Percentiles rank a stretch among this genome's conserved stretches.
Conservation (phyloP, 2,329 filamentous ascomycete genomes). For the Cryphonectria parasitica region DNA sequence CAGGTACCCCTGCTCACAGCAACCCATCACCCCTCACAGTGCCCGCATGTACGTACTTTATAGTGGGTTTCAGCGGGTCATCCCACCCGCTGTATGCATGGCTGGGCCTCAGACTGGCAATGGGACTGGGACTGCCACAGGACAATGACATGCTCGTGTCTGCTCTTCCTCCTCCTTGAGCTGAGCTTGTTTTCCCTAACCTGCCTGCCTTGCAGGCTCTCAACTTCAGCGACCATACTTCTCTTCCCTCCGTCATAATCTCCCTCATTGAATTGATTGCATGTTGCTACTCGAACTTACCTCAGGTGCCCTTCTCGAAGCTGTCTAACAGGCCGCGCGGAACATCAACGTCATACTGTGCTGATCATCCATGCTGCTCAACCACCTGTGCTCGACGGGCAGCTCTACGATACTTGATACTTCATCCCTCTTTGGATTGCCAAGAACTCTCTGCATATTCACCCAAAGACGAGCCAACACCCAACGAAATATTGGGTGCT, state of each 20-base stretch:
- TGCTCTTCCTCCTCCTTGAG: not conserved
- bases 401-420: not conserved
- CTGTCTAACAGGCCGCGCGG: slow-evolving; percentile 3
- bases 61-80: not conserved
- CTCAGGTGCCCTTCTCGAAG: not conserved
- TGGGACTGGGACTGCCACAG: not conserved
- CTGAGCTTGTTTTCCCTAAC: not conserved
- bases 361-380: not conserved
- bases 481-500: not conserved
- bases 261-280: not conserved
- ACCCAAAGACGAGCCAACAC: not conserved
- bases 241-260: not conserved
- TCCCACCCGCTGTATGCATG: not conserved
- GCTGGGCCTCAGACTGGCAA: not conserved
- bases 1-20: not conserved
- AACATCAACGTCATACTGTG: not conserved
- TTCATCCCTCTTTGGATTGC: not conserved
- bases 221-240: not conserved
- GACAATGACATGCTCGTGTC: slow-evolving; percentile 6
- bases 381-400: too few species aligned
- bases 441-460: not conserved
- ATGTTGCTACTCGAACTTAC: slow-evolving; percentile 3
- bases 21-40: slow-evolving; percentile 3
- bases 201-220: not conserved
- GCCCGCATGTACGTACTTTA: not conserved